Evolutionary conservation across 2,329 filamentous ascomycete genomes (phyloP), one percentile per base, ranked within the genome.

Genomic region (Helotiales sp.): DNA sequence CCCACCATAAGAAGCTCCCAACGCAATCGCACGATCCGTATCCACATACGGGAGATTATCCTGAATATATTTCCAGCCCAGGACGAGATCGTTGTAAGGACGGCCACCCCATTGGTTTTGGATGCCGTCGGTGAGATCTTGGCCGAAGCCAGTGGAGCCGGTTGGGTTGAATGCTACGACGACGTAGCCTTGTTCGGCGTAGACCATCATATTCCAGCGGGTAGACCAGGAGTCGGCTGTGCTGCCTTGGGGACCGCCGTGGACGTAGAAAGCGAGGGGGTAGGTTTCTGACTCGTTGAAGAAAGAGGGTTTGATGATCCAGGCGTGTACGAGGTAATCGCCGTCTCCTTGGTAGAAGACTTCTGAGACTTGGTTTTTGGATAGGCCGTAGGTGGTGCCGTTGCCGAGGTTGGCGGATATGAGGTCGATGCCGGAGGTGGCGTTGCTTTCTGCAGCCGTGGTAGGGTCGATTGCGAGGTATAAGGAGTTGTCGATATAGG

Each of bases 151-250:
- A 2, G 88, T 91, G 66, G 85, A 90, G 19, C 90, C 91, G 0
- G 90, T 93, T 3, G 89, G 89, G 71, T 96, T 96, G 10, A 90
- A 89, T 54, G 84, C 80, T 46, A 95, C 84, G 27, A 88, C 89
- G 5, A 96, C 81, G 69, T 93, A 96, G 46, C 91, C 91, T 73
- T 93, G 89, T 71, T 95, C 90, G 5, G 91, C 90, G 69, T 90
- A 95, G 12, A 93, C 81, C 61, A 89, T 89, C 5, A 89, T 87
- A 70, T 95, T 95, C 91, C 91, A 96, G 19, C 91, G 80, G 3
- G 86, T 91, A 71, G 82, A 87, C 90, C 91, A 96, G 27, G 81
- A 78, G 67, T 95, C 88, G 30, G 73, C 76, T 87, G 89, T 93
- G 0, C 89, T 84, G 22, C 86, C 84, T 71, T 95, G 90, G 0